Evolutionary conservation across 176 grass and related monocot genomes (phyloP).

Genomic region (Carex myosuroides): DNA sequence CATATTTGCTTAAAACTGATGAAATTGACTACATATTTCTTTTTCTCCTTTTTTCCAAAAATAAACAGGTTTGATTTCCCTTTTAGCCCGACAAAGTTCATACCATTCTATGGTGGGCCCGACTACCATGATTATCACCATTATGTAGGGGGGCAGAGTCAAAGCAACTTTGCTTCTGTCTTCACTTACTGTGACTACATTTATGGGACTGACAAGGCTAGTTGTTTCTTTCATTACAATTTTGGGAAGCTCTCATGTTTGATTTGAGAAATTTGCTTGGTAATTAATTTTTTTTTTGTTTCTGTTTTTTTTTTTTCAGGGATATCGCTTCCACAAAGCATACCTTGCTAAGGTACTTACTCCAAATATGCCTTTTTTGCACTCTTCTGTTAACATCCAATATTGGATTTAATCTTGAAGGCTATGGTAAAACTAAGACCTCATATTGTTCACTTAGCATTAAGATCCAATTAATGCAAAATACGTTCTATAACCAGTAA

Average conservation of each 20-base stretch:
- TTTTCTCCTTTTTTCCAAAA: neutral
- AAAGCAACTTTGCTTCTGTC: constrained; percentile 90
- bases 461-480: neutral
- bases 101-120: constrained; percentile 90
- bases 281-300: constrained; percentile 3
- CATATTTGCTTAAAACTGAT: neutral
- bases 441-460: neutral
- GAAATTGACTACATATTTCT: neutral
- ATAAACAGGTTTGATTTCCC: constrained; percentile 86
- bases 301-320: constrained; percentile 58
- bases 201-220: constrained; percentile 85
- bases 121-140: constrained; percentile 99
- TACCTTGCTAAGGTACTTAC: constrained; percentile 58
- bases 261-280: neutral
- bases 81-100: constrained; percentile 69
- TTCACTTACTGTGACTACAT: constrained; percentile 96
- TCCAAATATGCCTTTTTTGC: neutral
- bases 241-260: neutral
- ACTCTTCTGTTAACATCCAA: neutral
- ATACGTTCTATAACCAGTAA: neutral
- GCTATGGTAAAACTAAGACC: neutral
- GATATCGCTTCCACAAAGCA: constrained; percentile 75
- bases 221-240: constrained; percentile 16
- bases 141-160: constrained; percentile 78
- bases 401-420: neutral